Percentiles rank a stretch among this genome's conserved stretches.
phyloP scores from a whole-genome alignment of 139 green algal species.

The Spirogloea muscicola region DNA sequence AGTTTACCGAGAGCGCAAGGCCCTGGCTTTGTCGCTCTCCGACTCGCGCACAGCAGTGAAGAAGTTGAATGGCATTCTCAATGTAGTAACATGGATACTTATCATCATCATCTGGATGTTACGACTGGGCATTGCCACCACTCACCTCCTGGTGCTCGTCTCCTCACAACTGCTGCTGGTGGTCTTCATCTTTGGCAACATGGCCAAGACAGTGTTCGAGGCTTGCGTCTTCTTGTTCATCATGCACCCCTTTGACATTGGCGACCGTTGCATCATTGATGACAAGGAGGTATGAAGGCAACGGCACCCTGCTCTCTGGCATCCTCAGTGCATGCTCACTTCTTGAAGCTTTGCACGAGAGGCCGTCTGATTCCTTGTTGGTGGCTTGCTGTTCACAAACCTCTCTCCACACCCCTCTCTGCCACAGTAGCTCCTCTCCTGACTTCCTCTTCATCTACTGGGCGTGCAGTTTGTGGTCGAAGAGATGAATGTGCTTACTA shows the following conservation, averaged over 20 bases:
- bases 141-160: slow-evolving; percentile 47
- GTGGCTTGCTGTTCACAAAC: background rate
- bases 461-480: background rate
- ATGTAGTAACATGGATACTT: slow-evolving; percentile 25
- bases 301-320: too few species aligned
- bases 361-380: background rate
- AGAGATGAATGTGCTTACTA: slow-evolving; percentile 21
- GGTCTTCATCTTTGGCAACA: slow-evolving; percentile 42
- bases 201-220: slow-evolving; percentile 51
- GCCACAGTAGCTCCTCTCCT: slow-evolving; percentile 1
- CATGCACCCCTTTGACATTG: slow-evolving; percentile 71
- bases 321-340: too few species aligned
- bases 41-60: slow-evolving; percentile 66
- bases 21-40: slow-evolving; percentile 69
- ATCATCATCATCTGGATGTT: slow-evolving; percentile 59
- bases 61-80: slow-evolving; percentile 67
- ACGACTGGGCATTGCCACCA: slow-evolving; percentile 43
- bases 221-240: slow-evolving; percentile 68
- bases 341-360: too few species aligned
- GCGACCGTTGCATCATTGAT: slow-evolving; percentile 49
- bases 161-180: slow-evolving; percentile 18
- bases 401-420: background rate
- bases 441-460: background rate
- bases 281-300: too few species aligned
- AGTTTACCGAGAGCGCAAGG: slow-evolving; percentile 45